Evolutionary conservation across 139 green algal genomes (phyloP).

Genomic region (Zygnema circumcarinatum): DNA sequence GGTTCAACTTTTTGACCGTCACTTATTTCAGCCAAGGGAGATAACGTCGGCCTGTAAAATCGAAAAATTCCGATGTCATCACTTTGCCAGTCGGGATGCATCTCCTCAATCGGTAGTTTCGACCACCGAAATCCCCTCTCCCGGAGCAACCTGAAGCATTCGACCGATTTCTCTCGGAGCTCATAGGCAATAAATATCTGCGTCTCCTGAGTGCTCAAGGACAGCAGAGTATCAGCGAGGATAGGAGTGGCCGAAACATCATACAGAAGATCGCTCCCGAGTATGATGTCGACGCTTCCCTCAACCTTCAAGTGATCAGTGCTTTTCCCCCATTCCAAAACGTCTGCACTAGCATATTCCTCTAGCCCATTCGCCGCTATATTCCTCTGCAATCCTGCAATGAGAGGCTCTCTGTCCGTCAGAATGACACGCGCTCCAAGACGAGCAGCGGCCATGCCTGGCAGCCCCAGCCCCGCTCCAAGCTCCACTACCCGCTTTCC

Average conservation of each 20-base stretch:
- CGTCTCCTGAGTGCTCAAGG: not conserved
- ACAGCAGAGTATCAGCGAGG: not conserved
- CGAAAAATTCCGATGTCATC: constrained; percentile 25
- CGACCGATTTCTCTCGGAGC: not conserved
- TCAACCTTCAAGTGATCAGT: not conserved
- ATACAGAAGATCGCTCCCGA: constrained; percentile 16
- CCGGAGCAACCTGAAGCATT: not conserved
- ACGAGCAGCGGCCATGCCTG: not conserved
- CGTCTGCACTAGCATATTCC: not conserved
- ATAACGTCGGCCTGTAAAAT: not conserved
- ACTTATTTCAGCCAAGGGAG: not conserved
- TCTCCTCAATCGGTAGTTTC: constrained; percentile 5
- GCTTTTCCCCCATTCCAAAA: not conserved
- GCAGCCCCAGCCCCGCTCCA: not conserved
- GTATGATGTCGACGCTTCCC: not conserved
- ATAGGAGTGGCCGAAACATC: not conserved
- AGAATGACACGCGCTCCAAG: not conserved
- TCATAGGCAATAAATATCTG: constrained; percentile 7
- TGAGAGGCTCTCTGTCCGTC: constrained; percentile 4
- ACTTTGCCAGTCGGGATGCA: constrained; percentile 10
- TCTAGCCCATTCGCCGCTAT: not conserved
- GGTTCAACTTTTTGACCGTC: not conserved
- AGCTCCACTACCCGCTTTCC: constrained; percentile 5
- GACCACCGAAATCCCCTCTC: constrained; percentile 17
- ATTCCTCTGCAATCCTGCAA: constrained; percentile 10